Evolutionary conservation across 352 stramenopile species (phyloP).

Genomic region (Thalassiosira hispida): DNA sequence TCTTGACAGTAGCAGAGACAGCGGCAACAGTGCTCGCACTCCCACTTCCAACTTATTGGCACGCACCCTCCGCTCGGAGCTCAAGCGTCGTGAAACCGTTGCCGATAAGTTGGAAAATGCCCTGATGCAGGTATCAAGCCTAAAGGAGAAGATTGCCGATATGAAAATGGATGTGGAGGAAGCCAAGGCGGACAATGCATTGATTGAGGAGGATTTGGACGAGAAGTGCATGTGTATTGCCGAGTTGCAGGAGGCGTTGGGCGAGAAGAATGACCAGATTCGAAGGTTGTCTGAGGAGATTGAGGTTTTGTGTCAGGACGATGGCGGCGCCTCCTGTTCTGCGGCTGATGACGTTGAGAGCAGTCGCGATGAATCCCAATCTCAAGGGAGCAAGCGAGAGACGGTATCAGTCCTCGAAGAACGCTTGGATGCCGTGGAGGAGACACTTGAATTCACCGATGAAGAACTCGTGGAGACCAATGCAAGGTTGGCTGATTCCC

Average conservation of each 20-base stretch:
- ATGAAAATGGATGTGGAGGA: constrained; percentile 64
- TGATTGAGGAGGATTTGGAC: constrained; percentile 50
- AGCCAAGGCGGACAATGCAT: constrained; percentile 54
- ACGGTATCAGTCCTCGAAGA: constrained; percentile 33
- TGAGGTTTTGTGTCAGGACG: constrained; percentile 5
- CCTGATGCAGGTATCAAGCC: constrained; percentile 34
- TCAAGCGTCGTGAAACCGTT: constrained; percentile 44
- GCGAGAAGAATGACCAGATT: constrained; percentile 34
- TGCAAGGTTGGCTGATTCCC: constrained; percentile 28
- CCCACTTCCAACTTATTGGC: constrained; percentile 59
- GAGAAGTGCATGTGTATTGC: constrained; percentile 33
- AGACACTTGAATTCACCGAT: constrained; percentile 39
- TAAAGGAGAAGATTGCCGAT: constrained; percentile 55
- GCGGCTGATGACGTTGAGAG: background rate
- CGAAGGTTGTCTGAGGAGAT: constrained; percentile 35
- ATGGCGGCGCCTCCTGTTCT: background rate
- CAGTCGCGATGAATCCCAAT: constrained; percentile 1
- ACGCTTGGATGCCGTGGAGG: constrained; percentile 30
- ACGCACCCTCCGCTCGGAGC: constrained; percentile 60
- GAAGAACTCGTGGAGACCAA: constrained; percentile 40
- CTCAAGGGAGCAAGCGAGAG: constrained; percentile 1
- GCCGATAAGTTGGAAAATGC: constrained; percentile 32
- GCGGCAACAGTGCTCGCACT: constrained; percentile 37
- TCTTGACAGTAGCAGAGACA: constrained; percentile 27
- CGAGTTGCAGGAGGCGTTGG: constrained; percentile 33